These are phyloP conservation scores for Auricularia heimuer DNA, from an alignment of 768 basidiomycete species.

Conservation along the genomic window DNA sequence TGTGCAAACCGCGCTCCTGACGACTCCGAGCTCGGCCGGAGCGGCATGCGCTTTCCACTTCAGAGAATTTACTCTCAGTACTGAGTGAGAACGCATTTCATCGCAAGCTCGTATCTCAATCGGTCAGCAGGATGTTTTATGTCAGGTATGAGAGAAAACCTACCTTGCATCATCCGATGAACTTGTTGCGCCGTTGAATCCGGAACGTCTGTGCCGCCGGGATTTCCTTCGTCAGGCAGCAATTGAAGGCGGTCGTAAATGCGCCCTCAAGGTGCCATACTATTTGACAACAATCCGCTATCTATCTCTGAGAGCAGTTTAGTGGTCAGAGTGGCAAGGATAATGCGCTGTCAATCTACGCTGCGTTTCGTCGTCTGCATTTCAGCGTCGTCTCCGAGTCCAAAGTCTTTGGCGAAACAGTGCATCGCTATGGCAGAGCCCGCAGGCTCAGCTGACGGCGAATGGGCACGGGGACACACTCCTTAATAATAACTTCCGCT, in stretches of 20 bases:
- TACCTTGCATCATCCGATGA: too few relatives aligned
- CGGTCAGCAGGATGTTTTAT: too few relatives aligned
- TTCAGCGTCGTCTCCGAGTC: slow-evolving; percentile 59
- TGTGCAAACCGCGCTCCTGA: too few relatives aligned
- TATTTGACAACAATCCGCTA: slow-evolving; percentile 45
- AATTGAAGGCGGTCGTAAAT: slow-evolving; percentile 12
- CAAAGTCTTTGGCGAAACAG: slow-evolving; percentile 73
- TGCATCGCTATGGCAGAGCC: slow-evolving; percentile 41
- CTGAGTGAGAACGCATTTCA: too few relatives aligned
- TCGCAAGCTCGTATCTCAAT: too few relatives aligned
- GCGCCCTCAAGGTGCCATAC: slow-evolving; percentile 54
- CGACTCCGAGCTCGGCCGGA: too few relatives aligned
- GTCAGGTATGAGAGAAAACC: too few relatives aligned
- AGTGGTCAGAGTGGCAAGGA: slow-evolving; percentile 56
- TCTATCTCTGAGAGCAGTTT: slow-evolving; percentile 42
- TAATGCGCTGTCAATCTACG: slow-evolving; percentile 54
- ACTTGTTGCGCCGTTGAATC: too few relatives aligned
- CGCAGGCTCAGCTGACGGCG: neutral
- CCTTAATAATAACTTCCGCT: neutral
- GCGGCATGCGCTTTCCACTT: too few relatives aligned
- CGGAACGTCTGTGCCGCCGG: too few relatives aligned
- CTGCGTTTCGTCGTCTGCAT: slow-evolving; percentile 66
- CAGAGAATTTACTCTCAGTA: too few relatives aligned
- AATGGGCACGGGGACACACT: neutral
- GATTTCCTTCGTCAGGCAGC: too few relatives aligned